Percentiles rank a stretch among this genome's conserved stretches.
These are phyloP conservation scores for Patellaria atrata DNA, from an alignment of 495 filamentous ascomycete genomes.

Conservation along the genomic window DNA sequence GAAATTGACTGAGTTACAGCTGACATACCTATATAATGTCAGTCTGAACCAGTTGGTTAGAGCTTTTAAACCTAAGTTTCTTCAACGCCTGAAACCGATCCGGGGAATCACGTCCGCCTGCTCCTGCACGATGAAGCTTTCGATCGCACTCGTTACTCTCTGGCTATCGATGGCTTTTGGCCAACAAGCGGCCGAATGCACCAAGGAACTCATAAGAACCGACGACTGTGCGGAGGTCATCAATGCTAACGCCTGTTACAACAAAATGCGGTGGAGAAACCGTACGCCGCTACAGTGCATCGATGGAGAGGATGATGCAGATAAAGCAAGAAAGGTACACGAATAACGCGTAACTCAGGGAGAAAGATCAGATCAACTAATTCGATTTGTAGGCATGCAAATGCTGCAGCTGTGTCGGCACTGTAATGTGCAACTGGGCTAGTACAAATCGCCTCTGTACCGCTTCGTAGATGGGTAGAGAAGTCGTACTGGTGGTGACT, in stretches of 20 bases:
- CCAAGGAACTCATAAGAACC: conserved; percentile 6
- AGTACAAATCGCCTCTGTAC: too few relatives aligned
- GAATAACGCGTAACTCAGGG: not conserved
- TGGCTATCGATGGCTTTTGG: conserved; percentile 1
- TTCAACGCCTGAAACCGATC: not conserved
- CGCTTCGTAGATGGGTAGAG: too few relatives aligned
- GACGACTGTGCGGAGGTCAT: conserved; percentile 15
- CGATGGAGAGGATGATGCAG: conserved; percentile 10
- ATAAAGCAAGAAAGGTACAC: conserved; percentile 11
- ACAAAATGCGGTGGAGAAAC: conserved; percentile 8
- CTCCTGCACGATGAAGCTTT: conserved; percentile 9
- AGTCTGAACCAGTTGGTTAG: conserved; percentile 6
- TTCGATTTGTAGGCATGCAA: conserved; percentile 11
- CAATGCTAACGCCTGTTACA: conserved; percentile 18
- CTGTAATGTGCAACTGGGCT: conserved; percentile 9
- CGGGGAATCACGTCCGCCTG: not conserved
- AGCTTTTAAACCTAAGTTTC: conserved; percentile 1
- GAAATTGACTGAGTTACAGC: not conserved
- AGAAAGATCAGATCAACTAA: not conserved
- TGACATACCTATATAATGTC: conserved; percentile 2
- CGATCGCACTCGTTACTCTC: conserved; percentile 5
- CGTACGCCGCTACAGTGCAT: conserved; percentile 9
- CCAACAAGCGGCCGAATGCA: conserved; percentile 9
- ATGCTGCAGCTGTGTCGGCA: conserved; percentile 15
- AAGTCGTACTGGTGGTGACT: too few relatives aligned